These are phyloP conservation scores for Mycena polygramma DNA, from an alignment of 768 basidiomycete genomes.

Conservation along the genomic window DNA sequence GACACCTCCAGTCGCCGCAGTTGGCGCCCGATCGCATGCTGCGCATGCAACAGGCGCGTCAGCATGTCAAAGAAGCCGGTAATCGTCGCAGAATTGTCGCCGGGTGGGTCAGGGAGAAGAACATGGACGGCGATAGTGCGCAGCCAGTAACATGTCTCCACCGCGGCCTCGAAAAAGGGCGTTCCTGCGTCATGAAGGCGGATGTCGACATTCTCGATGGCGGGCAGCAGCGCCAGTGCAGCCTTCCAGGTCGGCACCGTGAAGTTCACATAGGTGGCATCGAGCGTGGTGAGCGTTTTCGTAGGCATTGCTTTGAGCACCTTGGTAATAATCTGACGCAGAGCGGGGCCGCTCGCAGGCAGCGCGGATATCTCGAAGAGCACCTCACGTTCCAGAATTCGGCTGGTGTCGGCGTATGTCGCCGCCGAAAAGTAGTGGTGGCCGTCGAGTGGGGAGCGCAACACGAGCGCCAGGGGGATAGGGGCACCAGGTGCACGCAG, in stretches of 20 bases:
- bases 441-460: background rate
- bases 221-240: constrained; percentile 6
- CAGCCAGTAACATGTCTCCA: background rate
- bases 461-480: background rate
- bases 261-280: background rate
- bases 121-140: background rate
- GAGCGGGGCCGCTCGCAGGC: background rate
- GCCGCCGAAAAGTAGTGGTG: background rate
- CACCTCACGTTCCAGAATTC: too few species aligned
- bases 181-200: background rate
- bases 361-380: background rate
- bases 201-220: background rate
- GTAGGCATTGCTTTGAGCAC: constrained; percentile 10
- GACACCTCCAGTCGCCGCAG: background rate
- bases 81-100: background rate
- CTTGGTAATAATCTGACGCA: constrained; percentile 10
- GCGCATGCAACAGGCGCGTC: background rate
- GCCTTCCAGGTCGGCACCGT: background rate
- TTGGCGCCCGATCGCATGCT: background rate
- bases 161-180: background rate
- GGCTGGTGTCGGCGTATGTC: background rate
- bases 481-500: constrained; percentile 2
- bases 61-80: background rate
- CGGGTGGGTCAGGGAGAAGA: too few species aligned
- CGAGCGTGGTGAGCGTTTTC: background rate